Conservation (phyloP, 305 asterid genomes). For the Petunia hybrid region DNA sequence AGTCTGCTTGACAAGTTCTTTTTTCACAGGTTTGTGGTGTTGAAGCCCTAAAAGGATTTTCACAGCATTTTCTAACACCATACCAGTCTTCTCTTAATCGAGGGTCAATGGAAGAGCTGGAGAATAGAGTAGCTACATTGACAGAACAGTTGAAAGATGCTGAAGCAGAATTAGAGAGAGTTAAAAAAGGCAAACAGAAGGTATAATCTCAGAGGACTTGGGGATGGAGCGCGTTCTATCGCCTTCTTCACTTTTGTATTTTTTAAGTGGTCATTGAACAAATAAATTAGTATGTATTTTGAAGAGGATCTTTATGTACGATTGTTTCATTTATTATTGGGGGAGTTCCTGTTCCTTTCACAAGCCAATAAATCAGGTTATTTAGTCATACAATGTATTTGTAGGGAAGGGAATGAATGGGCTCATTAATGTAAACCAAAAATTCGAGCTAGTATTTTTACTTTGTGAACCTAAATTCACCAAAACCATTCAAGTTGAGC, state of each 20-base stretch:
- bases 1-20: neutral
- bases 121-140: constrained; percentile 65
- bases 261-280: neutral
- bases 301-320: constrained; percentile 10
- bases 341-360: constrained; percentile 1
- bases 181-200: constrained; percentile 82
- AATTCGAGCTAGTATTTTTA: neutral
- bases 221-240: neutral
- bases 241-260: neutral
- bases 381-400: constrained; percentile 25
- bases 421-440: constrained; percentile 1
- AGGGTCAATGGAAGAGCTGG: constrained; percentile 76
- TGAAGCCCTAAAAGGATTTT: constrained; percentile 80
- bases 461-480: neutral
- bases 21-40: constrained; percentile 79
- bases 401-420: neutral
- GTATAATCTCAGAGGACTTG: constrained; percentile 40
- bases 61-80: constrained; percentile 65
- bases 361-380: constrained; percentile 11
- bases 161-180: constrained; percentile 75
- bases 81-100: constrained; percentile 62
- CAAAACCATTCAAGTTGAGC: neutral
- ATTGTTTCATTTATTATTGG: constrained; percentile 23
- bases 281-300: neutral
- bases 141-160: constrained; percentile 70